A percentile compares a stretch with the other conserved stretches of the same genome.
phyloP scores from a whole-genome alignment of 2,329 filamentous ascomycete genomes.

The Immersiporthe knoxdaviesiana region DNA sequence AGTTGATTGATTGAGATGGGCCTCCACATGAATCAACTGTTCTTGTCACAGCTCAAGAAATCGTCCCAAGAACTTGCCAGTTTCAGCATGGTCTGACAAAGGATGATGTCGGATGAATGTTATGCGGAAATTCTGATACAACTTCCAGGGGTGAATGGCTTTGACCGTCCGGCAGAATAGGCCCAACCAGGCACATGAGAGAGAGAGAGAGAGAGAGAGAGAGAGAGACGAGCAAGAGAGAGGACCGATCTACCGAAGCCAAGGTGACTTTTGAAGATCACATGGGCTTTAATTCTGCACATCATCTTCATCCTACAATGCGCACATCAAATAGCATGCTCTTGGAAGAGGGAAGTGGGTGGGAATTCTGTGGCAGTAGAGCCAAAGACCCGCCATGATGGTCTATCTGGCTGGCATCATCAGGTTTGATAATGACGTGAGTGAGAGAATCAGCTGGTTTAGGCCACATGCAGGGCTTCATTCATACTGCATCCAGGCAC shows the following conservation, averaged over 20 bases:
- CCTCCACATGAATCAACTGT: conserved; percentile 10
- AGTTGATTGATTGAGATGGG: too few relatives aligned
- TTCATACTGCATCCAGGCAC: neutral
- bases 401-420: neutral
- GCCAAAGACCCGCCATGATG: too few relatives aligned
- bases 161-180: neutral
- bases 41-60: conserved; percentile 14
- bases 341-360: neutral
- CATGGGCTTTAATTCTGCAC: neutral
- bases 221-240: neutral
- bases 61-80: conserved; percentile 1
- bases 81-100: conserved; percentile 20
- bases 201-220: neutral
- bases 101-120: conserved; percentile 19
- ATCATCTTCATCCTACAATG: neutral
- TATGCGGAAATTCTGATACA: conserved; percentile 12
- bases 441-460: neutral
- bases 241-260: conserved; percentile 9
- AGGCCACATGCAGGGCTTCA: neutral
- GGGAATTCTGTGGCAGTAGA: neutral
- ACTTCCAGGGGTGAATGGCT: neutral
- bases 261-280: neutral
- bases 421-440: neutral
- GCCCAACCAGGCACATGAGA: too few relatives aligned
- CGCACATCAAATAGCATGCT: too few relatives aligned